Evolutionary conservation across 352 stramenopile species (phyloP), one percentile per base, ranked within the genome.

Genomic region (Peronospora tabacina): DNA sequence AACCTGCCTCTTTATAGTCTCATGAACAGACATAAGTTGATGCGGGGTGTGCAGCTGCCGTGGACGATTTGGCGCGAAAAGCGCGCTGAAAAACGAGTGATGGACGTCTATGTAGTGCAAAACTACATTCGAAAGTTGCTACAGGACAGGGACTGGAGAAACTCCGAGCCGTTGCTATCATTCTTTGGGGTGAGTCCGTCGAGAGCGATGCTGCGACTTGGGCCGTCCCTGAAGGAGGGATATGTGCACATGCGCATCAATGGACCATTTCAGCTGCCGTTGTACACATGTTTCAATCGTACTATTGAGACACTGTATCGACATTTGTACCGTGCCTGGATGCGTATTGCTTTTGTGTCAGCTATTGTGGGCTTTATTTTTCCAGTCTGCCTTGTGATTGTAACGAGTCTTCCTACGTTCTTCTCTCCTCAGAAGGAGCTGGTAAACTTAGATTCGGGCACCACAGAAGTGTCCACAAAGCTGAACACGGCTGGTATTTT

Each of bases 211-310:
- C 61, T 80, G 19, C 71, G 77, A 6, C 82, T 87, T 16, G 82
- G 82, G 1, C 77, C 78, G 17, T 90, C 79, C 22, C 50, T 90
- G 15, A 93, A 93, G 26, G 82, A 93, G 61, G 82, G 82, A 12
- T 93, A 93, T 54, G 82, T 90, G 40, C 82, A 93, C 66, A 90
- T 93, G 82, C 80, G 82, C 62, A 87, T 90, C 49, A 93, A 90
- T 58, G 82, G 82, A 47, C 70, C 82, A 37, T 89, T 91, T 52
- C 82, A 93, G 48, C 46, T 93, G 36, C 82, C 82, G 44, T 64
- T 93, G 9, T 89, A 93, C 58, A 81, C 75, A 36, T 93, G 82
- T 55, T 87, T 90, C 30, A 90, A 86, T 52, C 80, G 72, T 39
- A 87, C 75, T 12, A 86, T 93, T 49, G 82, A 93, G 53, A 63